Conservation (phyloP, 2,329 filamentous ascomycete species). For the Fusarium nurragi region DNA sequence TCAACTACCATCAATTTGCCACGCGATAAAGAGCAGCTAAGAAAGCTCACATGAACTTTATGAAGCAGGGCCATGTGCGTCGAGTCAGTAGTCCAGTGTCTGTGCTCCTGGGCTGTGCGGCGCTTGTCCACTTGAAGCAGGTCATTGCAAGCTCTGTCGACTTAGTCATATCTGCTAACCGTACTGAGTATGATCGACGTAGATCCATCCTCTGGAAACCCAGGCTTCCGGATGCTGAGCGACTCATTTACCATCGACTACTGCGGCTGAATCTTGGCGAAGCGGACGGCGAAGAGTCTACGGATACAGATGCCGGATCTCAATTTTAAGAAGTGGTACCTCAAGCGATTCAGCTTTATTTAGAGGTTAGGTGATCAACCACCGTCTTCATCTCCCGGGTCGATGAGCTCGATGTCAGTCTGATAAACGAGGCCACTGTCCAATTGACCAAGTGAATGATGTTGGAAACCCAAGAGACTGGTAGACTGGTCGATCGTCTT, state of each 20-base stretch:
- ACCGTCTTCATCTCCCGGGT: not conserved
- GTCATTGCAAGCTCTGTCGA: not conserved
- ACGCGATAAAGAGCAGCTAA: not conserved
- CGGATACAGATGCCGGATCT: not conserved
- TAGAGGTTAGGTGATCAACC: not conserved
- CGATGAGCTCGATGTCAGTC: not conserved
- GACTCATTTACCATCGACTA: not conserved
- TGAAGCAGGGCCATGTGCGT: not conserved
- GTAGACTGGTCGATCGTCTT: not conserved
- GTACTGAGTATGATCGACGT: not conserved
- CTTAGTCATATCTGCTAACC: not conserved
- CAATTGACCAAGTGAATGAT: not conserved
- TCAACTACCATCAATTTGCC: not conserved
- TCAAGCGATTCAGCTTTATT: too few species aligned
- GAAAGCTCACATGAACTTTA: not conserved
- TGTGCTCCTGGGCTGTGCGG: not conserved
- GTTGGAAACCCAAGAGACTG: not conserved
- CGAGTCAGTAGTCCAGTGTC: not conserved
- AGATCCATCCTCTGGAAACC: not conserved
- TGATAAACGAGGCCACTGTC: not conserved
- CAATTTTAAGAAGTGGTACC: not conserved
- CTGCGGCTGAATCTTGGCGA: too few species aligned
- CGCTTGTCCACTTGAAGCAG: not conserved
- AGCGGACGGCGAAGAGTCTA: not conserved
- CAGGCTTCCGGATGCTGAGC: not conserved